These are phyloP conservation scores for Cyclotella kingstonii DNA, from an alignment of 108 stramenopile genomes.

Conservation along the genomic window DNA sequence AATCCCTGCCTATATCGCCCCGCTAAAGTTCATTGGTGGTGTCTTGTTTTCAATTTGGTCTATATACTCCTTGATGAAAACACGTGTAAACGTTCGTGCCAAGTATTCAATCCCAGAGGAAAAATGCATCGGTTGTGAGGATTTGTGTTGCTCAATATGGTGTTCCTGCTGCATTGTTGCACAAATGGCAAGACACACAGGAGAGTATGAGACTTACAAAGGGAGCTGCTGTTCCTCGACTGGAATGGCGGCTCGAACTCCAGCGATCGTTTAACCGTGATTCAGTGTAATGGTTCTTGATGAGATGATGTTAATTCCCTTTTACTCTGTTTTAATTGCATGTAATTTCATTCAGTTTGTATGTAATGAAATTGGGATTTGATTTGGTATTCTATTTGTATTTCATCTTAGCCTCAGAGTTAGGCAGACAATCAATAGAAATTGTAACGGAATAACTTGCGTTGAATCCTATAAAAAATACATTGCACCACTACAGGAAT, in stretches of 20 bases:
- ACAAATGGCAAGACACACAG: constrained; percentile 83
- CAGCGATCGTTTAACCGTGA: constrained; percentile 48
- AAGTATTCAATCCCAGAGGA: constrained; percentile 79
- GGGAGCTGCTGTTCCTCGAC: constrained; percentile 58
- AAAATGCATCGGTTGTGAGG: constrained; percentile 66
- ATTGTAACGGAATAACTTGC: too few species aligned
- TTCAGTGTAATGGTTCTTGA: too few species aligned
- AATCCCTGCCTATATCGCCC: constrained; percentile 41
- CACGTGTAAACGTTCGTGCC: constrained; percentile 65
- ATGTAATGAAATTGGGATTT: too few species aligned
- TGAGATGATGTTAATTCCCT: too few species aligned
- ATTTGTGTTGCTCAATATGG: constrained; percentile 64
- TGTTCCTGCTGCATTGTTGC: constrained; percentile 79
- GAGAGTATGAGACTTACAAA: constrained; percentile 83
- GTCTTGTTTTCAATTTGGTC: constrained; percentile 66
- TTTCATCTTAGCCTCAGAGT: too few species aligned
- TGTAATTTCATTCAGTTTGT: too few species aligned
- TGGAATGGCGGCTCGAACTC: constrained; percentile 68
- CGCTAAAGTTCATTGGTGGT: constrained; percentile 54
- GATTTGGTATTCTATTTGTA: too few species aligned
- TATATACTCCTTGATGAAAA: constrained; percentile 67
- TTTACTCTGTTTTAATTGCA: too few species aligned
- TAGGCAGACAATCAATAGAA: too few species aligned
- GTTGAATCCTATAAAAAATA: too few species aligned
- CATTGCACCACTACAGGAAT: too few species aligned